phyloP scores from a whole-genome alignment of 345 rosid species.

The Citrus unshiu region DNA sequence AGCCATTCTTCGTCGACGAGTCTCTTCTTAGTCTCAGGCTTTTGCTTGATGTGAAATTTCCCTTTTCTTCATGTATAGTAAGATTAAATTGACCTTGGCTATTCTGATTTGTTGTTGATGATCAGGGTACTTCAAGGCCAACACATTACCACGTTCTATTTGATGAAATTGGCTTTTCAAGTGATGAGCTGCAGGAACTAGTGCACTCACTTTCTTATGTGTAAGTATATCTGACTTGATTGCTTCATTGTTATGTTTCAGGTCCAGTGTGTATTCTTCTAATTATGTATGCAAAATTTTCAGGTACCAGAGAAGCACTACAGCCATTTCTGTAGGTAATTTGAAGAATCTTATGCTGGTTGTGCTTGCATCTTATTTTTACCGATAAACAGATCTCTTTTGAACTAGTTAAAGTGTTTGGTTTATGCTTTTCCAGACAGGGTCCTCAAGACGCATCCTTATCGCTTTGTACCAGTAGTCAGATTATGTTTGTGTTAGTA shows the following conservation, averaged over 20 bases:
- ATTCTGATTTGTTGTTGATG: not conserved
- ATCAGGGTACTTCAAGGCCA: slow-evolving; percentile 46
- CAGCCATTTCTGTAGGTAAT: slow-evolving; percentile 84
- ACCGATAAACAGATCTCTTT: not conserved
- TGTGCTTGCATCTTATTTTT: not conserved
- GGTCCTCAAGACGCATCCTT: not conserved
- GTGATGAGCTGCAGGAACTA: slow-evolving; percentile 44
- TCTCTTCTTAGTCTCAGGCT: not conserved
- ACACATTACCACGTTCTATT: slow-evolving; percentile 44
- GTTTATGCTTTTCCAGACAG: not conserved
- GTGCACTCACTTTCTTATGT: slow-evolving; percentile 49
- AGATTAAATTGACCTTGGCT: not conserved
- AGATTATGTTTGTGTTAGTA: not conserved
- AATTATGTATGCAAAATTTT: slow-evolving; percentile 9
- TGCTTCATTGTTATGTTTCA: not conserved
- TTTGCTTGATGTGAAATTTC: not conserved
- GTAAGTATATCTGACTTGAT: slow-evolving; percentile 18
- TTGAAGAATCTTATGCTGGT: no score
- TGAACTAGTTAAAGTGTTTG: not conserved
- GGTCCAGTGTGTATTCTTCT: not conserved
- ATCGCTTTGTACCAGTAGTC: not conserved
- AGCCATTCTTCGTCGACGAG: not conserved
- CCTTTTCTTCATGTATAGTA: not conserved
- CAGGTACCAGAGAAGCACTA: slow-evolving; percentile 89
- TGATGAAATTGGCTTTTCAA: slow-evolving; percentile 37